phyloP scores from a whole-genome alignment of 2,329 filamentous ascomycete genomes.

The Monilinia laxa region DNA sequence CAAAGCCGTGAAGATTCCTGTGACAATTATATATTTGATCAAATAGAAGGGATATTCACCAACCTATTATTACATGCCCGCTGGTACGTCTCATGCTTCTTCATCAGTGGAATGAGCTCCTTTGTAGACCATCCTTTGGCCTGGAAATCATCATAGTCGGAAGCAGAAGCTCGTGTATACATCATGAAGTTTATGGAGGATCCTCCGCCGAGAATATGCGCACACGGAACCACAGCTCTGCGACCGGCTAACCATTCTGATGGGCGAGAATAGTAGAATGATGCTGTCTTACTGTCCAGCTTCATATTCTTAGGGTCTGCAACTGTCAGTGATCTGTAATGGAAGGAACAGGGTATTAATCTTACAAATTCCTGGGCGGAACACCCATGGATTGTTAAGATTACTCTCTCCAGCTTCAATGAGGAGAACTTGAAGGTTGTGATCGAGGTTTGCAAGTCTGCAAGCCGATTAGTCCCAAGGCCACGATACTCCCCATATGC shows the following conservation, averaged over 20 bases:
- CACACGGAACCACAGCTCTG: constrained; percentile 46
- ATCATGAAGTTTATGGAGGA: constrained; percentile 62
- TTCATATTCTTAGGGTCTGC: constrained; percentile 40
- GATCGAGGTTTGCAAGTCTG: constrained; percentile 50
- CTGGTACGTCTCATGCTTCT: constrained; percentile 58
- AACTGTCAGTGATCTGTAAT: constrained; percentile 36
- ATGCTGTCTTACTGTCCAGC: constrained; percentile 53
- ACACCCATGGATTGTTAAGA: constrained; percentile 51
- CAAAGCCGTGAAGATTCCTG: constrained; percentile 70
- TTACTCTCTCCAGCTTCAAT: constrained; percentile 56
- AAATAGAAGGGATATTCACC: background rate
- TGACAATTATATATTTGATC: constrained; percentile 15
- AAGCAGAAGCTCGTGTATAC: constrained; percentile 47
- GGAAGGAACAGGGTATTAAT: constrained; percentile 44
- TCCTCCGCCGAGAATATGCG: constrained; percentile 61
- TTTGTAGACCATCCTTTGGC: constrained; percentile 52
- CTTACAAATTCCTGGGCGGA: constrained; percentile 53
- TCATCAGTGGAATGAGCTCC: constrained; percentile 54
- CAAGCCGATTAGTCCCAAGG: constrained; percentile 30
- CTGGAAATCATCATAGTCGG: constrained; percentile 56
- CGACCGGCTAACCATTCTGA: constrained; percentile 60
- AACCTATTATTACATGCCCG: constrained; percentile 56
- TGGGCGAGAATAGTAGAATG: constrained; percentile 68
- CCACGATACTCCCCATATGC: background rate
- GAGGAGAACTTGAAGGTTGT: constrained; percentile 49